Conservation (phyloP, 1,284 basidiomycete genomes). For the Pseudozyma tsukubaensis region DNA sequence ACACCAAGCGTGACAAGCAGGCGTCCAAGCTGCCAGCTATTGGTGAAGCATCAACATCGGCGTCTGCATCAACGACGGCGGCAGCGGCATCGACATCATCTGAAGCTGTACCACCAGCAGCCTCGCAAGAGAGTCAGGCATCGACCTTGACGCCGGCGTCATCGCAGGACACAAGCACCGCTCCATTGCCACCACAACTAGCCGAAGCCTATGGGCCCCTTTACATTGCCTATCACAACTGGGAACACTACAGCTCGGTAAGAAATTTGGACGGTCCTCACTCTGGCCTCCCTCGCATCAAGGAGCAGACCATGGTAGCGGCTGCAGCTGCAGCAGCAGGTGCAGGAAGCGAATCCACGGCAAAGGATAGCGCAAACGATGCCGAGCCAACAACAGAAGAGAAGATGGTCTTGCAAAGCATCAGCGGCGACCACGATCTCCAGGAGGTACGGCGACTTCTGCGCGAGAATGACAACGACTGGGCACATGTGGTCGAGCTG, state of each 20-base stretch:
- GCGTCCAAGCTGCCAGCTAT: neutral
- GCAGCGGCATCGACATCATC: slow-evolving; percentile 1
- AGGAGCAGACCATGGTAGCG: slow-evolving; percentile 70
- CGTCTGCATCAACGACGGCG: slow-evolving; percentile 2
- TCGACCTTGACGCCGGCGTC: slow-evolving; percentile 4
- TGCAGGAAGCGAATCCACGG: slow-evolving; percentile 11
- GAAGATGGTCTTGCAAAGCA: slow-evolving; percentile 56
- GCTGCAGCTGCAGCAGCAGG: slow-evolving; percentile 17
- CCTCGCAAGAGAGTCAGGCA: neutral
- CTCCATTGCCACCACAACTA: neutral
- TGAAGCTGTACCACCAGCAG: neutral
- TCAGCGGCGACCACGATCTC: slow-evolving; percentile 38
- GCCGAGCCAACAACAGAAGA: slow-evolving; percentile 45
- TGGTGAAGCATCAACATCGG: slow-evolving; percentile 14
- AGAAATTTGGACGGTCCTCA: slow-evolving; percentile 87
- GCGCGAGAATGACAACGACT: slow-evolving; percentile 42
- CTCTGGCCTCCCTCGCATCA: slow-evolving; percentile 78
- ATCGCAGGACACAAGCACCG: slow-evolving; percentile 9
- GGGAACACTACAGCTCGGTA: slow-evolving; percentile 93
- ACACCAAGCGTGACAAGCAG: slow-evolving; percentile 36
- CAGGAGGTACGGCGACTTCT: slow-evolving; percentile 45
- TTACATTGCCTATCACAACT: slow-evolving; percentile 78
- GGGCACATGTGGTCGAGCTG: slow-evolving; percentile 53
- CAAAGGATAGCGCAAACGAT: slow-evolving; percentile 4
- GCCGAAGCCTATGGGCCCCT: slow-evolving; percentile 62